Percentiles rank a stretch among this genome's conserved stretches.
Evolutionary conservation across 257 asterid species (phyloP).

Genomic region (Oldenlandia corymbosa): DNA sequence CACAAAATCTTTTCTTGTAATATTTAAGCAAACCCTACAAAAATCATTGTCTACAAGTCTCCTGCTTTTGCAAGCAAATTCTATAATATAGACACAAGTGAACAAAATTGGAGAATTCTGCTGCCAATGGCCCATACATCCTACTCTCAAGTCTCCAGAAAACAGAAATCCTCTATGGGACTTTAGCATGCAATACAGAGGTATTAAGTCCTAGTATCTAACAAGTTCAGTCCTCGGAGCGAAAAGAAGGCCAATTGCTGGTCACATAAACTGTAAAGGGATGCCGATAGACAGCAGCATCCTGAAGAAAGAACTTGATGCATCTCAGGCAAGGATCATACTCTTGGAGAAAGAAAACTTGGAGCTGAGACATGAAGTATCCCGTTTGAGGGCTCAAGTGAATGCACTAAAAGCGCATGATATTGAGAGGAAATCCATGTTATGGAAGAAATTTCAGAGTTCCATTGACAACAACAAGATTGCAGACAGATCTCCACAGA

Average conservation of each 20-base stretch:
- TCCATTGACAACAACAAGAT: slow-evolving; percentile 22
- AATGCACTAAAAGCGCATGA: slow-evolving; percentile 25
- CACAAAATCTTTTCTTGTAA: background rate
- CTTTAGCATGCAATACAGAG: slow-evolving; percentile 4
- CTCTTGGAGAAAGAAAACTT: slow-evolving; percentile 30
- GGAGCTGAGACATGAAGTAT: slow-evolving; percentile 26
- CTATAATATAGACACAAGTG: background rate
- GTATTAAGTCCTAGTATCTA: background rate
- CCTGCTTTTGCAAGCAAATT: slow-evolving; percentile 3
- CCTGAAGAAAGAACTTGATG: slow-evolving; percentile 26
- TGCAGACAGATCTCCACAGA: slow-evolving; percentile 17
- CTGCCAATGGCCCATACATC: background rate
- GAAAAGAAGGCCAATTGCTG: background rate
- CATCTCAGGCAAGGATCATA: slow-evolving; percentile 18
- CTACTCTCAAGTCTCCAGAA: background rate
- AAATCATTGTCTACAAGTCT: background rate
- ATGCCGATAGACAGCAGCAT: slow-evolving; percentile 22
- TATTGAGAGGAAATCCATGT: slow-evolving; percentile 24
- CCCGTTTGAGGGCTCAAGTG: slow-evolving; percentile 26
- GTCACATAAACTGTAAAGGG: background rate
- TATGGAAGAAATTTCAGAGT: slow-evolving; percentile 33
- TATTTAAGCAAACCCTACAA: slow-evolving; percentile 11
- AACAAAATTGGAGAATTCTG: background rate
- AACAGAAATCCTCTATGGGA: background rate
- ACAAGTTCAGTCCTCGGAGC: background rate